These are phyloP conservation scores for Volvox reticuliferus DNA, from an alignment of 139 green algal genomes.

Conservation along the genomic window DNA sequence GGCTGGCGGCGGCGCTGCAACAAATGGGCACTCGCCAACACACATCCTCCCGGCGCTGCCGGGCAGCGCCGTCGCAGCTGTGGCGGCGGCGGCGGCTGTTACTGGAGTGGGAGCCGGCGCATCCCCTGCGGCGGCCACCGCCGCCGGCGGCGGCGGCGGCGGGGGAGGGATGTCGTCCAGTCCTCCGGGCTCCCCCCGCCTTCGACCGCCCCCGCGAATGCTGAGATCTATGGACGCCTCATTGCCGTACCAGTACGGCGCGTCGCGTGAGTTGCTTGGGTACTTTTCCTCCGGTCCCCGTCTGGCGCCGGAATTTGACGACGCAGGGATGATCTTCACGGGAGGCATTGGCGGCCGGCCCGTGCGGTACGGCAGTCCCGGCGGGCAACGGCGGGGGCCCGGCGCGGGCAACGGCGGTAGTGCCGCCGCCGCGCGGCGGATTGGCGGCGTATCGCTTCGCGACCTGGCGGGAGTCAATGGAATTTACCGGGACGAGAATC, in stretches of 20 bases:
- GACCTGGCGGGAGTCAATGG: slow-evolving; percentile 33
- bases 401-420: background rate
- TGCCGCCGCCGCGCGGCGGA: background rate
- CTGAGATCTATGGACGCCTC: background rate
- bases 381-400: background rate
- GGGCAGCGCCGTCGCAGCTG: background rate
- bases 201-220: background rate
- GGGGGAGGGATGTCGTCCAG: background rate
- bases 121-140: background rate
- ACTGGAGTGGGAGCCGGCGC: background rate
- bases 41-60: background rate
- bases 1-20: no score
- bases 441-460: background rate
- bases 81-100: background rate
- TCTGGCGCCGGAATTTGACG: no score
- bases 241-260: background rate
- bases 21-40: background rate
- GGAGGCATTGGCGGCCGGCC: slow-evolving; percentile 24
- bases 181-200: background rate
- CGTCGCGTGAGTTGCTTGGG: slow-evolving; percentile 21
- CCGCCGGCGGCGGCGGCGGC: background rate
- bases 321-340: background rate
- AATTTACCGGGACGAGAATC: background rate
- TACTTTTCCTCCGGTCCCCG: background rate
- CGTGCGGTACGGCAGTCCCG: background rate